These are phyloP conservation scores for Pichia nanzhaoensis DNA, from an alignment of 805 yeast species.

Conservation along the genomic window DNA sequence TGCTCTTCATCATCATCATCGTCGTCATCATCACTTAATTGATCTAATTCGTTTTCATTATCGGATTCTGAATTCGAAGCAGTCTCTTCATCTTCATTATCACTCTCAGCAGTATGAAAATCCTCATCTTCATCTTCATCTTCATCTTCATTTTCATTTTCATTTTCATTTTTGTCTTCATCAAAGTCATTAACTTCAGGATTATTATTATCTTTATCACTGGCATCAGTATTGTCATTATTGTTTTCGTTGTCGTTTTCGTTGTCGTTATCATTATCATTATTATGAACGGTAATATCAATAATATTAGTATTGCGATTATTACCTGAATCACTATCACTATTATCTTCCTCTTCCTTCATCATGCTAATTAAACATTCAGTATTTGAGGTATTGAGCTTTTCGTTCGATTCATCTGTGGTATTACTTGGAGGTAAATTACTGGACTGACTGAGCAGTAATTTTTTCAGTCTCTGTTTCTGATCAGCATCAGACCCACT, in stretches of 20 bases:
- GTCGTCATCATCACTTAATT: not conserved
- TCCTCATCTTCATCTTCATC: conserved; percentile 21
- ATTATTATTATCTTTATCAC: conserved; percentile 1
- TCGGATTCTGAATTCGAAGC: not conserved
- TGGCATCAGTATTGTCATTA: not conserved
- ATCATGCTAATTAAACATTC: no score
- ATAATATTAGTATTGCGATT: no score
- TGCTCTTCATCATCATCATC: conserved; percentile 11
- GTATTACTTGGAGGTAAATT: not conserved
- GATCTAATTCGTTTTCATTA: not conserved
- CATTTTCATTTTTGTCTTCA: conserved; percentile 3
- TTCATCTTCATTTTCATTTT: not conserved
- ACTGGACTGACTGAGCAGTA: conserved; percentile 9
- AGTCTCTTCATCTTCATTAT: not conserved
- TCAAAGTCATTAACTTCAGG: not conserved
- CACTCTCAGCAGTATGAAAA: conserved; percentile 18
- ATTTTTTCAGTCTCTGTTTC: conserved; percentile 9
- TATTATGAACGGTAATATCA: not conserved
- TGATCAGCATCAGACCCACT: not conserved
- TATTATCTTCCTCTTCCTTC: no score
- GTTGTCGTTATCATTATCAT: not conserved
- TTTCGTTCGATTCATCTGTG: no score
- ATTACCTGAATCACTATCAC: no score
- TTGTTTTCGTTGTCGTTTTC: not conserved
- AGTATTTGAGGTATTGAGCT: no score